Evolutionary conservation across 139 green algal genomes (phyloP).

Genomic region (Eudorina sp.): DNA sequence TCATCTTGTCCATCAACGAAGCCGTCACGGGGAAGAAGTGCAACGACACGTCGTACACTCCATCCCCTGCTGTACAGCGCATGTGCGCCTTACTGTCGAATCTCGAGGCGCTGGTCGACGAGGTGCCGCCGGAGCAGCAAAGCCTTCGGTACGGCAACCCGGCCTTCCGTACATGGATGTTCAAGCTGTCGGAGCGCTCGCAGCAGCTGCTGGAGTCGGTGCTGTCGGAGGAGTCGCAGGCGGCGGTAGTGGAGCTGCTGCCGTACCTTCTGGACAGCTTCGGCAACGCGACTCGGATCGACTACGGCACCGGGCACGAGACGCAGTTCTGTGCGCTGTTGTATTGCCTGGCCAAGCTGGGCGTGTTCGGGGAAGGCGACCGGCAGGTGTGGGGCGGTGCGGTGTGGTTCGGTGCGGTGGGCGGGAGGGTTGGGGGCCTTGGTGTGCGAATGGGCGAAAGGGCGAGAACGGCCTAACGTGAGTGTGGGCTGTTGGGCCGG

Average conservation of each 20-base stretch:
- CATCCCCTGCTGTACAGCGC: conserved; percentile 30
- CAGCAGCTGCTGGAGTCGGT: conserved; percentile 61
- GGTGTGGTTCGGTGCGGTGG: not conserved
- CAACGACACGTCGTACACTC: not conserved
- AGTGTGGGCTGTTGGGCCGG: too few species aligned
- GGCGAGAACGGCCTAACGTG: too few species aligned
- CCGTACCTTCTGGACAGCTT: conserved; percentile 92
- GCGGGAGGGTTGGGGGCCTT: too few species aligned
- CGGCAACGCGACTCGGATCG: conserved; percentile 94
- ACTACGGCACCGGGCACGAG: conserved; percentile 98
- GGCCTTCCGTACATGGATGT: conserved; percentile 86
- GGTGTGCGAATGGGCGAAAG: too few species aligned
- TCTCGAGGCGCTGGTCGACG: conserved; percentile 82
- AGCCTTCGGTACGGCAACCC: conserved; percentile 93
- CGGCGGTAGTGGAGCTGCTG: conserved; percentile 79
- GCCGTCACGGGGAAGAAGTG: conserved; percentile 52
- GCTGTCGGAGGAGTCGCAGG: conserved; percentile 48
- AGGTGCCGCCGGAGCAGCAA: conserved; percentile 85
- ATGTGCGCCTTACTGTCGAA: conserved; percentile 66
- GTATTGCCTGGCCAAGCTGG: conserved; percentile 91
- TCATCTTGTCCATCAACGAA: conserved; percentile 87
- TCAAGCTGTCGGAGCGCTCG: conserved; percentile 61
- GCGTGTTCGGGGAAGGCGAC: conserved; percentile 75
- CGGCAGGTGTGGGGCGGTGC: conserved; percentile 22
- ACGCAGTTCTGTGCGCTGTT: conserved; percentile 94